Percentiles rank a stretch among this genome's conserved stretches.
Evolutionary conservation across 1,284 basidiomycete species (phyloP).

Genomic region (Leccinum pachyderme): DNA sequence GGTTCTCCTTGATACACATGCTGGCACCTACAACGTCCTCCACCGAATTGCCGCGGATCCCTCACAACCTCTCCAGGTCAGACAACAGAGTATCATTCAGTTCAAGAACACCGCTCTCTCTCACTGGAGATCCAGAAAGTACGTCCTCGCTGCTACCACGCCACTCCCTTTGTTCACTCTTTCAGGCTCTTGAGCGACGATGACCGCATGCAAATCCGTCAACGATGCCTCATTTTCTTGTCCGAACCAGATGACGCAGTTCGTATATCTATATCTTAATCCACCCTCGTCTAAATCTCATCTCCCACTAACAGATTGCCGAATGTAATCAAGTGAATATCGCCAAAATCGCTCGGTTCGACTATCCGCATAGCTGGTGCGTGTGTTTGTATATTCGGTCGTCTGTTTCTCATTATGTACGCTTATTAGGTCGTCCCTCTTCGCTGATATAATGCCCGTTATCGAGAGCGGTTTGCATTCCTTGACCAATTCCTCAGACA

Average conservation of each 20-base stretch:
- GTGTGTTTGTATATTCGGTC: conserved; percentile 14
- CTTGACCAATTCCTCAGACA: conserved; percentile 41
- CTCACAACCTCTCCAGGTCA: conserved; percentile 56
- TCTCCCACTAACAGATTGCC: conserved; percentile 52
- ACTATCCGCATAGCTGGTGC: conserved; percentile 69
- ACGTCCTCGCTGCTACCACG: conserved; percentile 19
- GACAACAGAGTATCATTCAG: conserved; percentile 77
- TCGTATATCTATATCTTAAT: conserved; percentile 17
- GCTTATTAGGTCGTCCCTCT: conserved; percentile 55
- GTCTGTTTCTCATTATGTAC: conserved; percentile 1
- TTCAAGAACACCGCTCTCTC: conserved; percentile 70
- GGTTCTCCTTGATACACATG: conserved; percentile 54
- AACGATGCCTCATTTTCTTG: conserved; percentile 59
- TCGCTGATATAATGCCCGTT: conserved; percentile 53
- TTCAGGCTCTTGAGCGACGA: conserved; percentile 65
- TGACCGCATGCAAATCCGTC: conserved; percentile 56
- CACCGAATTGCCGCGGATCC: conserved; percentile 66
- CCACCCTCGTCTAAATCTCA: conserved; percentile 7
- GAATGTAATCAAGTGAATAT: conserved; percentile 70
- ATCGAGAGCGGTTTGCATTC: conserved; percentile 53
- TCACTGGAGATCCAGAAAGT: conserved; percentile 76
- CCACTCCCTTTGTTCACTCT: conserved; percentile 15
- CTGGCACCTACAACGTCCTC: conserved; percentile 67
- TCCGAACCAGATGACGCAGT: conserved; percentile 75
- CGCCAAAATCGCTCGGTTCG: conserved; percentile 67